Base-by-base conservation (phyloP, 2,329 filamentous ascomycete genomes). In the Aspergillus thermomutatus region DNA sequence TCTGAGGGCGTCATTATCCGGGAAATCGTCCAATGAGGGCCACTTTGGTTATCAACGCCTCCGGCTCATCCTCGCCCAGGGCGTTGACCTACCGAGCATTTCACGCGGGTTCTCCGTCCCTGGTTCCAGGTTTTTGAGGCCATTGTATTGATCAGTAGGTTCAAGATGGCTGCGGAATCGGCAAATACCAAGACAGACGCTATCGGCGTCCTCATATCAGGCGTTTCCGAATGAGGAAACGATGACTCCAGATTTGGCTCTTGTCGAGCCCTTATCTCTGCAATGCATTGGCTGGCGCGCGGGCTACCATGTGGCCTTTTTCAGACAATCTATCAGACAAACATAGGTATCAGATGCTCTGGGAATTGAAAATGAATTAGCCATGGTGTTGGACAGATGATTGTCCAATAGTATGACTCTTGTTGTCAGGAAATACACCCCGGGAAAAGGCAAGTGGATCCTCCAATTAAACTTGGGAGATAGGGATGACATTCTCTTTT, bases 31-130 rank as follows among this genome's bases (percentile, higher is more conserved):
- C 66, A 68, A 69, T 69, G 53, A 63, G 59, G 59, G 31, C 26
- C 43, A 56, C 19, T 21, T 25, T n/a, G 60, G 60, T 66, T 67
- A 68, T 68, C 66, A 63, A 60, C 28, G 8, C 41, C 41, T 43
- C 40, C 40, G 40, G 19, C 40, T 43, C 40, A 43, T 43, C 40
- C 10, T 45, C 41, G 41, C 31, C 31, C 31, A 45, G 40, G 28
- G 25, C 50, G 49, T 43, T 28, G 50, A 56, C 55, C 53, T n/a
- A 23, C 45, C 28, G 17, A 43, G 28, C 3, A 14, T 3, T 31
- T 21, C 26, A 11, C 14, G 14, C 19, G 9, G 23, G 27, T n/a
- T 34, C 26, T 11, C 17, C 4, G 10, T 45, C 8, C 41, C 19
- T 45, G 19, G 19, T 45, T 19, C 41, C 41, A 23, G 19, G 40